phyloP scores from a whole-genome alignment of 306 rosid species.

The Sesbania bispinosa region DNA sequence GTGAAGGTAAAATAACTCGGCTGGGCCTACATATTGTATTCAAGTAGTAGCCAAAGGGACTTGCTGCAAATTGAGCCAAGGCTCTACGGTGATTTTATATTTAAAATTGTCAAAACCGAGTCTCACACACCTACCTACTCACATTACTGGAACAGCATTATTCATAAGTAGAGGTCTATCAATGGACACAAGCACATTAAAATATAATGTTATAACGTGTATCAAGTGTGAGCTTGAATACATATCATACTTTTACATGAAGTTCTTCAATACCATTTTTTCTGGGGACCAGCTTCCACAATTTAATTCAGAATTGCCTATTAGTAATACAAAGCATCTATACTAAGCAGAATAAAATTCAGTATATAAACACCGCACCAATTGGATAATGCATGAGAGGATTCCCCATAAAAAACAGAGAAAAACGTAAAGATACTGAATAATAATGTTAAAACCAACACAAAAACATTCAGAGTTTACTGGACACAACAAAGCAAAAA shows the following conservation, averaged over 20 bases:
- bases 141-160: background rate
- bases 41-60: constrained; percentile 9
- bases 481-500: background rate
- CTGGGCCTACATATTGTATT: background rate
- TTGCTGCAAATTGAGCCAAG: background rate
- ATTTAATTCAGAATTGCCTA: background rate
- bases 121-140: background rate
- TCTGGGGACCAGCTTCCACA: background rate
- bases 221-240: background rate
- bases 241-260: background rate
- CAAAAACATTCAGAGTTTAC: background rate
- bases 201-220: background rate
- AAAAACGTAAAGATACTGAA: background rate
- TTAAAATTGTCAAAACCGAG: background rate
- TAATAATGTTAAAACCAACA: background rate
- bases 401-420: background rate
- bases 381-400: background rate
- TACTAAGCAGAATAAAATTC: background rate
- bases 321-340: background rate
- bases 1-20: background rate
- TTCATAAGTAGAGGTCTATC: background rate
- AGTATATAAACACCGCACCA: background rate
- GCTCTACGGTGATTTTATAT: background rate
- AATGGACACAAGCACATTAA: constrained; percentile 5
- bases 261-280: constrained; percentile 1